Evolutionary conservation across 345 rosid genomes (phyloP).

Genomic region (Arabidopsis thaliana): DNA sequence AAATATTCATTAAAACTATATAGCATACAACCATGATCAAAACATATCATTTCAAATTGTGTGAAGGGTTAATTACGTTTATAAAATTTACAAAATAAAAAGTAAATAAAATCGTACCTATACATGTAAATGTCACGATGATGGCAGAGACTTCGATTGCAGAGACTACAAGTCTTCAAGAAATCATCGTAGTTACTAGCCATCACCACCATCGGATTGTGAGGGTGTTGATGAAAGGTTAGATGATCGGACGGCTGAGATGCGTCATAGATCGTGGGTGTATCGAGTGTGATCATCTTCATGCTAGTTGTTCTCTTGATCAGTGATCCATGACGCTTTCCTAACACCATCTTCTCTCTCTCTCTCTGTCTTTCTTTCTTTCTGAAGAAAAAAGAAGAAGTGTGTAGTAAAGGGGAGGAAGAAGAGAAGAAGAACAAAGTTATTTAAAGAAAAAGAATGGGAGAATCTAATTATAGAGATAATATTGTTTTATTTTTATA

Average conservation of each 20-base stretch:
- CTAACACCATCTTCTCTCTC: constrained; percentile 56
- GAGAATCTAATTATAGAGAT: constrained; percentile 36
- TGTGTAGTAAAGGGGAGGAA: constrained; percentile 19
- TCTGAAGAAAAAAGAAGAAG: neutral
- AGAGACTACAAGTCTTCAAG: constrained; percentile 44
- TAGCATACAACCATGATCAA: neutral
- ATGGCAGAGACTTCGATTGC: constrained; percentile 42
- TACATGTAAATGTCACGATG: constrained; percentile 81
- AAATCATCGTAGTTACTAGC: constrained; percentile 27
- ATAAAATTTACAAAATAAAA: neutral
- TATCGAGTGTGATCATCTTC: constrained; percentile 58
- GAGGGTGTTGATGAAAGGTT: constrained; percentile 28
- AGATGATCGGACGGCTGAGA: constrained; percentile 46
- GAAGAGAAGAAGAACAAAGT: constrained; percentile 24
- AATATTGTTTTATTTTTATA: constrained; percentile 28
- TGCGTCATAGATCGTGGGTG: constrained; percentile 36
- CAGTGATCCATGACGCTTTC: constrained; percentile 68
- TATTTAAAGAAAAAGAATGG: constrained; percentile 26
- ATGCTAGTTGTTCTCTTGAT: constrained; percentile 79
- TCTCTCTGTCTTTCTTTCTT: neutral
- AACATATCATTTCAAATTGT: neutral
- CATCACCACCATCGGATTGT: constrained; percentile 25
- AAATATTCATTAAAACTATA: neutral
- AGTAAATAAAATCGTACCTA: constrained; percentile 49
- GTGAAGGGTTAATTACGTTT: neutral